Evolutionary conservation across 768 basidiomycete genomes (phyloP).

Genomic region (Naganishia antarctica): DNA sequence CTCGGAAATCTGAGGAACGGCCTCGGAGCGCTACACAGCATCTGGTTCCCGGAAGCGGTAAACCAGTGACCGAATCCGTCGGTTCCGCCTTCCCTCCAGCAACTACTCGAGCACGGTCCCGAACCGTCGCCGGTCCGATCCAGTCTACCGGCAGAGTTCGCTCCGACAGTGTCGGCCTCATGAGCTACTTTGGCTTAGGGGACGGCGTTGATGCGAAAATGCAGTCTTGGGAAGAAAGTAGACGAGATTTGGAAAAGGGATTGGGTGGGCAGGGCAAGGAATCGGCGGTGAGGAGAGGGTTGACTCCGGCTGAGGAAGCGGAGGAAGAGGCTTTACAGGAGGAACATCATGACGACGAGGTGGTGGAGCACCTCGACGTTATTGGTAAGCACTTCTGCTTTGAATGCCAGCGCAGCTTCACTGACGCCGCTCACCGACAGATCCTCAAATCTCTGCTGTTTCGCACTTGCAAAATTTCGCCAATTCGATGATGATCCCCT

Average conservation of each 20-base stretch:
- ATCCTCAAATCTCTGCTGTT: constrained; percentile 63
- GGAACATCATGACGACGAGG: constrained; percentile 63
- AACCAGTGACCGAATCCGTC: neutral
- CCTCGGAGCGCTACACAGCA: neutral
- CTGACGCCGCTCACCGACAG: too few relatives aligned
- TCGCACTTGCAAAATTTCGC: constrained; percentile 72
- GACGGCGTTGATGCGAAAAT: constrained; percentile 5
- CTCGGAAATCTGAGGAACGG: neutral
- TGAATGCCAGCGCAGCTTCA: too few relatives aligned
- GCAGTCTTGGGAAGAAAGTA: constrained; percentile 16
- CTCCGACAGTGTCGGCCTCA: constrained; percentile 3
- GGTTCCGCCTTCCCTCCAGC: neutral
- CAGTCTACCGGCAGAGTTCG: neutral
- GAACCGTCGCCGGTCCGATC: neutral
- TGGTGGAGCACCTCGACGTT: constrained; percentile 77
- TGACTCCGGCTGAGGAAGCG: neutral
- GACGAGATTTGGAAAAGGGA: constrained; percentile 14
- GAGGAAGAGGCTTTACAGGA: constrained; percentile 30
- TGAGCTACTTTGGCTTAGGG: constrained; percentile 1
- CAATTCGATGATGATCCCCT: constrained; percentile 72
- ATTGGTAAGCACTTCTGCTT: constrained; percentile 60
- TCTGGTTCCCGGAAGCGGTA: neutral
- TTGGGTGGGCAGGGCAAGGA: neutral
- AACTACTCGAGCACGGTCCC: neutral
- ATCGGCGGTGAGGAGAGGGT: neutral